Evolutionary conservation across 2,329 filamentous ascomycete genomes (phyloP).

Genomic region (Chaetomium strumarium): DNA sequence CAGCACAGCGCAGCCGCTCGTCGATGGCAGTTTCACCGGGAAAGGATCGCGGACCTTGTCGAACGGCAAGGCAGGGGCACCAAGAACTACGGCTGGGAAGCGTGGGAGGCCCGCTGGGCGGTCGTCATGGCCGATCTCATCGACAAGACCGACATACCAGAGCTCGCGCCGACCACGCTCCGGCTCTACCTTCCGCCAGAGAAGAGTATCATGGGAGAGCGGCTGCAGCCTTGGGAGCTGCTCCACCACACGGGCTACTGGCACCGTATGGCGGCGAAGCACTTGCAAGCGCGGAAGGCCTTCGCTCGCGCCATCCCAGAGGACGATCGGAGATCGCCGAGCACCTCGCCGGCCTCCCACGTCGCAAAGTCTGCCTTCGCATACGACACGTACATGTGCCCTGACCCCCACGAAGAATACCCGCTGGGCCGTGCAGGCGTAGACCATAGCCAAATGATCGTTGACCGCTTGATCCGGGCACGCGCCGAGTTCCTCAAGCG

Average conservation of each 20-base stretch:
- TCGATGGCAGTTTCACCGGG: conserved; percentile 72
- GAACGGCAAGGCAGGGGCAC: conserved; percentile 81
- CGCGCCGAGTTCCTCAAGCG: conserved; percentile 49
- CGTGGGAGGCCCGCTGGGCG: conserved; percentile 78
- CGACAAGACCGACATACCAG: conserved; percentile 47
- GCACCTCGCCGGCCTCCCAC: conserved; percentile 40
- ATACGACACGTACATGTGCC: conserved; percentile 63
- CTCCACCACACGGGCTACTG: conserved; percentile 64
- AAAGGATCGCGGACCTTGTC: conserved; percentile 68
- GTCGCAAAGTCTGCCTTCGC: conserved; percentile 47
- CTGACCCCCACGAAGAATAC: conserved; percentile 55
- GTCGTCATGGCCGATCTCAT: conserved; percentile 57
- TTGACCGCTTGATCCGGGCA: conserved; percentile 47
- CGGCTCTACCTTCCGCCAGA: conserved; percentile 51
- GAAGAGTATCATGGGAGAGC: conserved; percentile 51
- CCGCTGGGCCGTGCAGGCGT: conserved; percentile 44
- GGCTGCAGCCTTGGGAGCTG: conserved; percentile 56
- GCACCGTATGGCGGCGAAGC: conserved; percentile 56
- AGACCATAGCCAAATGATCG: conserved; percentile 51
- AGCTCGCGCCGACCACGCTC: conserved; percentile 40
- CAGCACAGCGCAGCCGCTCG: conserved; percentile 75
- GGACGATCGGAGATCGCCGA: conserved; percentile 50
- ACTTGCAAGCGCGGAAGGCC: conserved; percentile 46
- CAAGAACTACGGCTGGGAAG: conserved; percentile 85
- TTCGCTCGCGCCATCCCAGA: conserved; percentile 54